phyloP scores from a whole-genome alignment of 1,284 basidiomycete genomes.

The Sporisorium scitamineum region DNA sequence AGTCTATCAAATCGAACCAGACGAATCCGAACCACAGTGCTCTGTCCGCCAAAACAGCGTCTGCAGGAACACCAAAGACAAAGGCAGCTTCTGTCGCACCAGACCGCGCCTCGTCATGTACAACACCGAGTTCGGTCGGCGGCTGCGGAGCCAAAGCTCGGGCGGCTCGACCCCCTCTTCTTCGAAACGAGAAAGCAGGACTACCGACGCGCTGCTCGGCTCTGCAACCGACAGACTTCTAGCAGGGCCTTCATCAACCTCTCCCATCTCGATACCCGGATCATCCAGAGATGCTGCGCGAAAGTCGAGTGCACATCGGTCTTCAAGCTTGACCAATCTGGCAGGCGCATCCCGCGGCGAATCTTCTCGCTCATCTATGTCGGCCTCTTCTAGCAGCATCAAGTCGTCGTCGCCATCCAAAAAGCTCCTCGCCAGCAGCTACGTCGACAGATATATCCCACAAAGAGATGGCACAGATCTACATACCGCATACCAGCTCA shows the following conservation, averaged over 20 bases:
- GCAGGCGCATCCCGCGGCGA: slow-evolving; percentile 30
- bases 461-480: slow-evolving; percentile 72
- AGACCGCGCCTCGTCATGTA: slow-evolving; percentile 46
- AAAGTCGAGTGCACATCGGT: slow-evolving; percentile 36
- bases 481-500: slow-evolving; percentile 72
- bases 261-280: slow-evolving; percentile 35
- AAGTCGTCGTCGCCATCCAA: slow-evolving; percentile 34
- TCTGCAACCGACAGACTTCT: slow-evolving; percentile 35
- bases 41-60: neutral
- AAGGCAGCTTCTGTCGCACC: slow-evolving; percentile 17
- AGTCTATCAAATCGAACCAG: neutral
- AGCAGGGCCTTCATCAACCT: slow-evolving; percentile 20
- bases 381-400: slow-evolving; percentile 29
- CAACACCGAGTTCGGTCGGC: slow-evolving; percentile 60
- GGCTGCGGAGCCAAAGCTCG: slow-evolving; percentile 56
- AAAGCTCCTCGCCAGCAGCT: slow-evolving; percentile 35
- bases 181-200: slow-evolving; percentile 32
- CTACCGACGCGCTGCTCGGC: slow-evolving; percentile 31
- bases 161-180: slow-evolving; percentile 43
- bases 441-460: slow-evolving; percentile 71
- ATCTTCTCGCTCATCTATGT: slow-evolving; percentile 27
- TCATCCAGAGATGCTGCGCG: slow-evolving; percentile 29
- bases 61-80: neutral
- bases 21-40: neutral
- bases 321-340: slow-evolving; percentile 43